These are phyloP conservation scores for Fonsecaea pedrosoi DNA, from an alignment of 2,329 filamentous ascomycete species.

Conservation along the genomic window DNA sequence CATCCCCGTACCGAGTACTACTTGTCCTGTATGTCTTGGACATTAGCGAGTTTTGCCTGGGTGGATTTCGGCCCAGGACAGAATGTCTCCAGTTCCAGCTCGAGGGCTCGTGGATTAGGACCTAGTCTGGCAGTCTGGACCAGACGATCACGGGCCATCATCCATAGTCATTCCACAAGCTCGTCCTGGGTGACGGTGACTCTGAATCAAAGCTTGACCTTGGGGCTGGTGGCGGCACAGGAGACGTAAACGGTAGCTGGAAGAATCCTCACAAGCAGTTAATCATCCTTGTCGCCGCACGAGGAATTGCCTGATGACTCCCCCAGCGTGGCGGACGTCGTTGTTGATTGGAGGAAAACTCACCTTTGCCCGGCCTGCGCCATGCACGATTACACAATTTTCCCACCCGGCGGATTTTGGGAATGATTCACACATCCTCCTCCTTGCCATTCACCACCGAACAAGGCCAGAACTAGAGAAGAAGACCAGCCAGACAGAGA, in stretches of 20 bases:
- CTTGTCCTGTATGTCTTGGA: too few species aligned
- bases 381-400: constrained; percentile 19
- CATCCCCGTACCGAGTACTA: too few species aligned
- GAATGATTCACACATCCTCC: constrained; percentile 10
- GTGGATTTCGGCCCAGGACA: too few species aligned
- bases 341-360: constrained; percentile 3
- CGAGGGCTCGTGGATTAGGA: background rate
- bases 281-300: background rate
- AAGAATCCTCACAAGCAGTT: background rate
- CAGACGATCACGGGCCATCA: too few species aligned
- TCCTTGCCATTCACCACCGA: background rate
- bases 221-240: background rate
- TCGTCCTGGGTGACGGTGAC: background rate
- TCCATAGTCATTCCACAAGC: too few species aligned
- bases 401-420: too few species aligned
- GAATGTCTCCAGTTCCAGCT: background rate
- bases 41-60: too few species aligned
- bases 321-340: background rate
- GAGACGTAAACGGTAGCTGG: constrained; percentile 11
- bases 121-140: background rate
- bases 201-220: background rate
- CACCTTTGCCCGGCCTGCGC: background rate
- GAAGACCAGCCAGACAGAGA: too few species aligned
- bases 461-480: too few species aligned
- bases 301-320: constrained; percentile 14